Evolutionary conservation across 495 filamentous ascomycete genomes (phyloP), one percentile per base, ranked within the genome.

Genomic region (Neurospora cerealis): DNA sequence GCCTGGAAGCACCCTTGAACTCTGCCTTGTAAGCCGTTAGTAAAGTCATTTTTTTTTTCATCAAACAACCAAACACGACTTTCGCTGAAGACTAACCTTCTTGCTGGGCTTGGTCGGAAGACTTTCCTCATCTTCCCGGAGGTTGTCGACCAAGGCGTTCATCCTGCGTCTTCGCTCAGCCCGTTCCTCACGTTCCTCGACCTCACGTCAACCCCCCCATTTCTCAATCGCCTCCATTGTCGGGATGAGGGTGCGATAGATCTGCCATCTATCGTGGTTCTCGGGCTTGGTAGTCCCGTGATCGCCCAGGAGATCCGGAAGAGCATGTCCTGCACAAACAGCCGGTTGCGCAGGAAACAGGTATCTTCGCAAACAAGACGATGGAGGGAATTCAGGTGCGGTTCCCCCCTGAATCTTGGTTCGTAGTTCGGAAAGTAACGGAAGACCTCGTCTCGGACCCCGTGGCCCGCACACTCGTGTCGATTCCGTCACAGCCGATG

Each of bases 211-310:
- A 83, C 79, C 38, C 79, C 82, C 46, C 82, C n/a, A 78, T 10
- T 73, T 75, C 28, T 34, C 28, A 15, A 83, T 79, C 41, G 80
- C 82, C 38, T 81, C 75, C 5, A 74, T 75, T 13, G 75, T 79
- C 3, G 79, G 41, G 5, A 87, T 77, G 66, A 86, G 75, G 4
- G 83, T 83, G 17, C 84, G 81, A 75, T 83, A 86, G 37, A 85
- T 81, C 76, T 83, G 78, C 79, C 81, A 85, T 66, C 81, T 73
- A 69, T 83, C 81, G 72, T 82, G 80, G 76, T 83, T 83, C 69
- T 82, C 79, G 17, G 85, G 81, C 28, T 70, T n/a, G 4, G 79
- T 77, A 24, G 83, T 82, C 5, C 81, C 80, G 70, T 85, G 82
- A 39, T 77, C 46, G 1, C 83, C 82, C 8, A 85, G 76, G 15